Conservation (phyloP, 495 filamentous ascomycete genomes). For the Aspergillus bertholletiae region DNA sequence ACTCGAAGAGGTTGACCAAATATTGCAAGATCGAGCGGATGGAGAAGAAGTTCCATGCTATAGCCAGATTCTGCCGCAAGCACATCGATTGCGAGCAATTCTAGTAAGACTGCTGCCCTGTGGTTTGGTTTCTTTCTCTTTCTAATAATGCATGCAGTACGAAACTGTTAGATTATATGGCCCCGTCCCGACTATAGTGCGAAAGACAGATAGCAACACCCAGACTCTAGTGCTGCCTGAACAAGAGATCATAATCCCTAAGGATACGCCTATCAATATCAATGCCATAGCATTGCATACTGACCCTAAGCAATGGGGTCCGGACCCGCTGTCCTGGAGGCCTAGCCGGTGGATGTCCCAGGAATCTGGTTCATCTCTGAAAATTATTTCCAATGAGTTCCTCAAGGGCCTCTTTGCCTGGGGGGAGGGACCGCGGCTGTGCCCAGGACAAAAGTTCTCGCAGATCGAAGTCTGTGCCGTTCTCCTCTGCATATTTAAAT, state of each 20-base stretch:
- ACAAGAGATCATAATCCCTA: background rate
- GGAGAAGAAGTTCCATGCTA: background rate
- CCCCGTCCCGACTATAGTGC: slow-evolving; percentile 3
- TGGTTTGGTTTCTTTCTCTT: too few relatives aligned
- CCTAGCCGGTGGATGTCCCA: slow-evolving; percentile 5
- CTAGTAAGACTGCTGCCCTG: slow-evolving; percentile 6
- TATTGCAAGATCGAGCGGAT: background rate
- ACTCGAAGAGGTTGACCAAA: background rate
- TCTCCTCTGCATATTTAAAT: background rate
- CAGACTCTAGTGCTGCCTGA: background rate
- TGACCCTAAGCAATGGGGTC: slow-evolving; percentile 1
- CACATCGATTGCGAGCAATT: background rate
- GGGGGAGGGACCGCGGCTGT: slow-evolving; percentile 4
- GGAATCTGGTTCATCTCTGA: background rate
- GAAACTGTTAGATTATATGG: slow-evolving; percentile 12
- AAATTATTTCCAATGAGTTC: background rate
- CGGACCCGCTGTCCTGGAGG: slow-evolving; percentile 3
- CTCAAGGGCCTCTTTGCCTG: slow-evolving; percentile 1
- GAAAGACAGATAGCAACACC: background rate
- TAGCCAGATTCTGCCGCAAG: background rate
- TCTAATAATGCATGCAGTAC: background rate
- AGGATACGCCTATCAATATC: background rate
- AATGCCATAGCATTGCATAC: slow-evolving; percentile 5
- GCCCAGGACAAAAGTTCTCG: slow-evolving; percentile 8
- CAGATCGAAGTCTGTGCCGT: slow-evolving; percentile 9